Conservation (phyloP, 805 yeast genomes). For the Sugiyamaella smithiae region DNA sequence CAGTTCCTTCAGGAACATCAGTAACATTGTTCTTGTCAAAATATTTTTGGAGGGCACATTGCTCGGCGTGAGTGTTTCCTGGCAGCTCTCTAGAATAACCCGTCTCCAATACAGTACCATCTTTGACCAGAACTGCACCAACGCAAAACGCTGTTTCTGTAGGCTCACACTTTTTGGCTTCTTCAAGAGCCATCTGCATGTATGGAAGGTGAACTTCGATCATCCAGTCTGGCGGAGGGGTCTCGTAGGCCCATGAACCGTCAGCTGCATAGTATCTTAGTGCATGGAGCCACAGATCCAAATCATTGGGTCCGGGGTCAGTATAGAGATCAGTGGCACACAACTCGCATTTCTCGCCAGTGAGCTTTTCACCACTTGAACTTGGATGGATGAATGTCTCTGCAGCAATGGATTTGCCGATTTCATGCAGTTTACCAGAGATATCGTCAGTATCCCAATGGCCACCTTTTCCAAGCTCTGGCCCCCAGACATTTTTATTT, state of each 20-base stretch:
- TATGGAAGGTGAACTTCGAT: conserved; percentile 50
- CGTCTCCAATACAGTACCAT: conserved; percentile 60
- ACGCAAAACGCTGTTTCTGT: conserved; percentile 87
- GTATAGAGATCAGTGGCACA: conserved; percentile 73
- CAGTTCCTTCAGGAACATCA: conserved; percentile 69
- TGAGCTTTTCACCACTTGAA: conserved; percentile 61
- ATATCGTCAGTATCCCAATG: conserved; percentile 50
- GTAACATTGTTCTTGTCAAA: conserved; percentile 34
- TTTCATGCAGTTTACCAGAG: conserved; percentile 48
- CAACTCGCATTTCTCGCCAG: conserved; percentile 55
- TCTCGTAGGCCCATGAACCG: conserved; percentile 63
- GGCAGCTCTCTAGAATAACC: conserved; percentile 90
- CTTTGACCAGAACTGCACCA: conserved; percentile 80
- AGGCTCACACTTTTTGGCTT: conserved; percentile 77
- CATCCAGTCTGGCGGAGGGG: conserved; percentile 85
- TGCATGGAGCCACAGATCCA: conserved; percentile 91
- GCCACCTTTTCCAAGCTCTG: conserved; percentile 60
- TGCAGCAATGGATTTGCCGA: conserved; percentile 70
- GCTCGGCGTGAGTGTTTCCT: conserved; percentile 98
- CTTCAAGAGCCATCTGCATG: conserved; percentile 74
- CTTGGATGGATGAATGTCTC: conserved; percentile 58
- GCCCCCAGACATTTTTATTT: conserved; percentile 78
- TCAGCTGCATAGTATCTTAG: conserved; percentile 54
- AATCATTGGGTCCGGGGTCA: conserved; percentile 86
- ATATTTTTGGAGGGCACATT: conserved; percentile 83